Conservation (phyloP, 768 basidiomycete species). For the Phylloporus sp. region DNA sequence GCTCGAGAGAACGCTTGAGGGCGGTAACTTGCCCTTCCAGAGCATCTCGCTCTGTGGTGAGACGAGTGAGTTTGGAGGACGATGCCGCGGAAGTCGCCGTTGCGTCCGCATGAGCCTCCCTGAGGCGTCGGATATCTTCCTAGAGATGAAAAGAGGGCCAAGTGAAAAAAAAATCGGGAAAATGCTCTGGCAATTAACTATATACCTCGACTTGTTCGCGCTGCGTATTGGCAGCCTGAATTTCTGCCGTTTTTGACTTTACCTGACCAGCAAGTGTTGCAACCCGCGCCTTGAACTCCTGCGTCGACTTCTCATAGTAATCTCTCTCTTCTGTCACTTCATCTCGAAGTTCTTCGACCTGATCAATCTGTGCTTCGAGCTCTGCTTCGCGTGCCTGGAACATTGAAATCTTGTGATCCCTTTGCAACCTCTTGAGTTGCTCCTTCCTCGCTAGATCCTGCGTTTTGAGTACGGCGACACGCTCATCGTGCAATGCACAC, state of each 20-base stretch:
- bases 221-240: constrained; percentile 39
- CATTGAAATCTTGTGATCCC: constrained; percentile 65
- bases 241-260: constrained; percentile 38
- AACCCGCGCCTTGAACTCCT: constrained; percentile 30
- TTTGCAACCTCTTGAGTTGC: constrained; percentile 54
- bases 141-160: constrained; percentile 9
- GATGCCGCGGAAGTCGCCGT: constrained; percentile 44
- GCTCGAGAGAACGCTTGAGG: constrained; percentile 53
- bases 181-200: constrained; percentile 4
- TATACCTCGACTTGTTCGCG: constrained; percentile 46
- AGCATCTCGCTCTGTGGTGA: constrained; percentile 55
- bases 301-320: constrained; percentile 27
- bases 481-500: constrained; percentile 52
- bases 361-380: constrained; percentile 49
- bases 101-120: constrained; percentile 48
- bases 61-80: constrained; percentile 52
- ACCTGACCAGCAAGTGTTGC: constrained; percentile 35
- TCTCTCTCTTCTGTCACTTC: constrained; percentile 13
- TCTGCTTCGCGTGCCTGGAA: constrained; percentile 63
- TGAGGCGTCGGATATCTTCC: constrained; percentile 42
- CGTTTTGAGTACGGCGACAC: constrained; percentile 47
- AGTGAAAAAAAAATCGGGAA: constrained; percentile 1
- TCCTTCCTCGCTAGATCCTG: constrained; percentile 53
- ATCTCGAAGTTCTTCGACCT: constrained; percentile 48
- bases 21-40: constrained; percentile 49